These are phyloP conservation scores for Fulvia fulva DNA, from an alignment of 2,329 filamentous ascomycete species.

Conservation along the genomic window DNA sequence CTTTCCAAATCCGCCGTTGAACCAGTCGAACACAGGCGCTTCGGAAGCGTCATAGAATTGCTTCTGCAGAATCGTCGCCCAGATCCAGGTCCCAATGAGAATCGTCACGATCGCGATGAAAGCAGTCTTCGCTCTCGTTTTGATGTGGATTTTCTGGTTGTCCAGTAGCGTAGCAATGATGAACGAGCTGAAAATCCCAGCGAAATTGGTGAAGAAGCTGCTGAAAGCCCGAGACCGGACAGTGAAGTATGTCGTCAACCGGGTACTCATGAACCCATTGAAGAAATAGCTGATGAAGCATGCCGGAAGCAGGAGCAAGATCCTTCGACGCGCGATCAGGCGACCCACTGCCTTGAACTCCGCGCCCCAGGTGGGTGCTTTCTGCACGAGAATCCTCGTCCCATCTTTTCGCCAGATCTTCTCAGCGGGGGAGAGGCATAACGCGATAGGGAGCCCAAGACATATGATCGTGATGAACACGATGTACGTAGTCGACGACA, in stretches of 20 bases:
- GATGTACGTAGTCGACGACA: slow-evolving; percentile 65
- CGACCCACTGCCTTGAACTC: slow-evolving; percentile 59
- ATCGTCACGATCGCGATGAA: slow-evolving; percentile 54
- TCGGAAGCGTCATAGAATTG: slow-evolving; percentile 49
- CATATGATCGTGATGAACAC: slow-evolving; percentile 69
- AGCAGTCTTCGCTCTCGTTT: slow-evolving; percentile 50
- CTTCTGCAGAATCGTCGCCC: slow-evolving; percentile 63
- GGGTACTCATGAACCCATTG: slow-evolving; percentile 70
- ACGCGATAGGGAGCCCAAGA: slow-evolving; percentile 58
- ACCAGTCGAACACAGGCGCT: slow-evolving; percentile 64
- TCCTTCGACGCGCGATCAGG: slow-evolving; percentile 58
- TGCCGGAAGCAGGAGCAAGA: slow-evolving; percentile 61
- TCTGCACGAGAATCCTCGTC: slow-evolving; percentile 53
- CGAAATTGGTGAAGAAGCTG: slow-evolving; percentile 65
- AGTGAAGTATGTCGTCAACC: slow-evolving; percentile 58
- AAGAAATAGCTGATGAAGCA: slow-evolving; percentile 69
- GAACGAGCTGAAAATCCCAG: slow-evolving; percentile 63
- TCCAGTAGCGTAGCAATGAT: slow-evolving; percentile 64
- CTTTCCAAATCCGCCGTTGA: slow-evolving; percentile 58
- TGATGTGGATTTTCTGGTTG: slow-evolving; percentile 52
- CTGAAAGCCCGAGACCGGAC: slow-evolving; percentile 66
- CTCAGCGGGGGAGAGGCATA: slow-evolving; percentile 58
- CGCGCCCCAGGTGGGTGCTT: slow-evolving; percentile 48
- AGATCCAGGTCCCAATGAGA: slow-evolving; percentile 69
- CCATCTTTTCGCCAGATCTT: slow-evolving; percentile 65